Percentiles rank a stretch among this genome's conserved stretches.
phyloP scores from a whole-genome alignment of 2,329 filamentous ascomycete genomes.

The Fusarium ramigenum region DNA sequence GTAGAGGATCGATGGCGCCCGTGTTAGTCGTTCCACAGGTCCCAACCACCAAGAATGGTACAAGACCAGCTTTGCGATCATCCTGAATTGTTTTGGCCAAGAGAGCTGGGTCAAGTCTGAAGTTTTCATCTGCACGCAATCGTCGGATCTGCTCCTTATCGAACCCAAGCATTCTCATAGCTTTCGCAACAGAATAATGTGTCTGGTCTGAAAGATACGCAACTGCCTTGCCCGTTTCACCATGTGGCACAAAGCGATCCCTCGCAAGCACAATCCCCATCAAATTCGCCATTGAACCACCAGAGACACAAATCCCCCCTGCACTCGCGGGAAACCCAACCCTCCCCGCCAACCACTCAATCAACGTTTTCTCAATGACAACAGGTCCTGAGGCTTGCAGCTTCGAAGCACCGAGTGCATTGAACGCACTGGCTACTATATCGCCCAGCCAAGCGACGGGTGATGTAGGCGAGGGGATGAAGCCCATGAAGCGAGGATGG shows the following conservation, averaged over 20 bases:
- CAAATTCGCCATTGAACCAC: slow-evolving; percentile 42
- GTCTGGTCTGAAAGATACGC: slow-evolving; percentile 19
- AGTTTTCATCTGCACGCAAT: background rate
- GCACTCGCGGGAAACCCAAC: slow-evolving; percentile 28
- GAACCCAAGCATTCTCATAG: slow-evolving; percentile 5
- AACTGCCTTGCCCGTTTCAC: background rate
- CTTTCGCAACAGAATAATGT: slow-evolving; percentile 21
- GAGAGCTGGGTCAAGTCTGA: background rate
- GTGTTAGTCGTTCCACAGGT: slow-evolving; percentile 31
- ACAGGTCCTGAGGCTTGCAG: slow-evolving; percentile 36
- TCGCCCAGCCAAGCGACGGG: slow-evolving; percentile 40
- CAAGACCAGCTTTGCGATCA: background rate
- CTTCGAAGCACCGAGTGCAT: slow-evolving; percentile 31
- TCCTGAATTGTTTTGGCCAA: background rate
- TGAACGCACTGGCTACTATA: slow-evolving; percentile 30
- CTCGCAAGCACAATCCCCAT: slow-evolving; percentile 37
- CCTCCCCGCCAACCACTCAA: slow-evolving; percentile 32
- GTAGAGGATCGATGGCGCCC: slow-evolving; percentile 11
- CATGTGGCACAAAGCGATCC: slow-evolving; percentile 21
- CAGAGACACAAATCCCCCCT: slow-evolving; percentile 39
- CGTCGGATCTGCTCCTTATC: background rate
- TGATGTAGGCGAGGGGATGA: slow-evolving; percentile 37
- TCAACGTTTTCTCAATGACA: slow-evolving; percentile 38
- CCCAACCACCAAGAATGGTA: slow-evolving; percentile 19
- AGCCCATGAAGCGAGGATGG: slow-evolving; percentile 30